These are phyloP conservation scores for Hymenoscyphus repandus DNA, from an alignment of 2,329 filamentous ascomycete genomes.

Conservation along the genomic window DNA sequence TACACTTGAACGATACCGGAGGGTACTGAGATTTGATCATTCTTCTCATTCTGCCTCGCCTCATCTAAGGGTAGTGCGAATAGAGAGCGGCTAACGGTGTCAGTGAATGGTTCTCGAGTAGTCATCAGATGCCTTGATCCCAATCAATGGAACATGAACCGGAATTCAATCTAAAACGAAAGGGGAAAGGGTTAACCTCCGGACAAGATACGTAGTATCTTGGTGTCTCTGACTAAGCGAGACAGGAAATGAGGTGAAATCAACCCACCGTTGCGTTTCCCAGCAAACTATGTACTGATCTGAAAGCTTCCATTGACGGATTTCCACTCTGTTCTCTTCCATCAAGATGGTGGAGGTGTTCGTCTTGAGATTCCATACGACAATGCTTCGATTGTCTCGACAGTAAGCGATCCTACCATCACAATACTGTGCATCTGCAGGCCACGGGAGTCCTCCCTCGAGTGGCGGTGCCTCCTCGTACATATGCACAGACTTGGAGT, in stretches of 20 bases:
- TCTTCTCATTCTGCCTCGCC: background rate
- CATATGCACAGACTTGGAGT: background rate
- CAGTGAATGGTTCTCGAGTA: too few species aligned
- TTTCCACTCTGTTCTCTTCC: conserved; percentile 8
- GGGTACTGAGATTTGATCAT: conserved; percentile 11
- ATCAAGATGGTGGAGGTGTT: background rate
- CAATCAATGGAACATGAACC: too few species aligned
- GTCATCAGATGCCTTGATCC: too few species aligned
- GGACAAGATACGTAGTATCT: background rate
- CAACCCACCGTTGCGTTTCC: conserved; percentile 7
- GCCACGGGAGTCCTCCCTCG: background rate
- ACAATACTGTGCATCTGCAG: conserved; percentile 13
- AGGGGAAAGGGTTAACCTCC: background rate
- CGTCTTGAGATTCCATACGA: conserved; percentile 14
- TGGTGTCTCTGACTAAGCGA: too few species aligned
- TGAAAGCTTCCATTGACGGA: conserved; percentile 16
- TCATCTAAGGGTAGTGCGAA: conserved; percentile 10
- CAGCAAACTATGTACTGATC: conserved; percentile 16
- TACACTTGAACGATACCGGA: conserved; percentile 3
- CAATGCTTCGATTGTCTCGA: conserved; percentile 2
- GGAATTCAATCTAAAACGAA: background rate
- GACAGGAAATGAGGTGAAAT: background rate
- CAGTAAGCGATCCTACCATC: conserved; percentile 20
- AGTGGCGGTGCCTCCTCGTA: background rate
- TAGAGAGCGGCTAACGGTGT: background rate